Evolutionary conservation across 2,329 filamentous ascomycete species (phyloP), one percentile per base, ranked within the genome.

Genomic region (Rutstroemia sp.): DNA sequence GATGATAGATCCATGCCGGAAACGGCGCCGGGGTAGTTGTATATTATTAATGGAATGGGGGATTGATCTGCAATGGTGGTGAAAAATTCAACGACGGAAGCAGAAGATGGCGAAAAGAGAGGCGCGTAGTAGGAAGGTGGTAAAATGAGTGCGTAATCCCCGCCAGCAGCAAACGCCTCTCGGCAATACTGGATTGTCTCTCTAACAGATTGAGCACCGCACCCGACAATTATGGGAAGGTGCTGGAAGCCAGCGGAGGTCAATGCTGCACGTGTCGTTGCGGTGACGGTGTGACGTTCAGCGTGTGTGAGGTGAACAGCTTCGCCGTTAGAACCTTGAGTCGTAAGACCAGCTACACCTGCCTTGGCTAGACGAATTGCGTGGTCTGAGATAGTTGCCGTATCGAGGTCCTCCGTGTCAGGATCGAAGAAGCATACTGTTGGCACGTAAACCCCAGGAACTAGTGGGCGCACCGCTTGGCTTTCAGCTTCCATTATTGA

Each of bases 21-120:
- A 8, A 94, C 90, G 49, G 89, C 90, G 54, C 89, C 90, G 1
- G 90, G 91, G 75, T 94, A 95, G 78, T 95, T 95, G 80, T 95
- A 95, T 52, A 95, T 77, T 62, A 95, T 79, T 58, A 95, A 71
- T 21, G 90, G 89, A 16, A 95, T 75, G 4, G 89, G 88, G 49
- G 86, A 90, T 52, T 74, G 79, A 70, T 94, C 73, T 6, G 80
- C 81, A 14, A 84, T 80, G 50, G 79, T 75, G 39, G 72, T 73
- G 74, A 86, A 88, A 70, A 82, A 86, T 47, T 77, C 74, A 49
- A 79, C 71, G 39, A 87, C 71, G 9, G 54, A 56, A 41, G 54
- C 54, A 30, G 75, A 77, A 49, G 79, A 76, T 58, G 85, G 67
- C 3, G 64, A 77, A 64, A 86, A 79, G 19, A 85, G 72, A 4